Base-by-base conservation (phyloP, 2,329 filamentous ascomycete genomes). In the Diaporthe citrichinensis region DNA sequence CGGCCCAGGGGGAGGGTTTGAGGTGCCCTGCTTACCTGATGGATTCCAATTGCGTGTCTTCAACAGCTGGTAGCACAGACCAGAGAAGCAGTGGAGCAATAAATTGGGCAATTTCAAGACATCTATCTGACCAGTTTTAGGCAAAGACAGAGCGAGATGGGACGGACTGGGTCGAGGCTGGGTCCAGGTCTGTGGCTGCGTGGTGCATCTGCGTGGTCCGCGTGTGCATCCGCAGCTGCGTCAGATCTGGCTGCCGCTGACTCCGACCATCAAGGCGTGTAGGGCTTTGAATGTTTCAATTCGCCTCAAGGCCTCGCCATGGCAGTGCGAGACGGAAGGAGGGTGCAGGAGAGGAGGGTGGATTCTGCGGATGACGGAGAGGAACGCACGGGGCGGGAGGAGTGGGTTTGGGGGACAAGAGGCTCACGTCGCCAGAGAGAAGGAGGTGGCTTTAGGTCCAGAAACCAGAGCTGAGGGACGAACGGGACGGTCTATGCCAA, bases 81-180 rank as follows among this genome's bases (percentile, higher is more conserved):
- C 55, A 72, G 15, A 62, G 44, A 53, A n/a, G 71, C 49, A 62
- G 71, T 72, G 71, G 71, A 62, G 71, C 71, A 72, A 62, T 72
- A 61, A 39, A 41, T 41, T 72, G 39, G 39, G 36, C 46, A 73
- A 73, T 73, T 65, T 65, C 58, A 73, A 57, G 71, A 55, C 55
- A 62, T 73, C 34, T 69, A 69, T 55, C 71, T 55, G 58, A 65
- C 61, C 71, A 65, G 58, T 73, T 65, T 65, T 65, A 36, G 71
- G 55, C 59, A 72, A 65, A 65, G 71, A 73, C 58, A 53, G 71
- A 53, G 58, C 59, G 39, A 41, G 58, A 62, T 46, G 49, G 71
- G 65, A 68, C 46, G 49, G 65, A 31, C 71, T 72, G 57, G 71
- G 57, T 49, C 49, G 34, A 25, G n/a, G 28, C 34, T 49, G n/a